Conservation (phyloP, 129 eudicot genomes). For the Sambucus nigra region DNA sequence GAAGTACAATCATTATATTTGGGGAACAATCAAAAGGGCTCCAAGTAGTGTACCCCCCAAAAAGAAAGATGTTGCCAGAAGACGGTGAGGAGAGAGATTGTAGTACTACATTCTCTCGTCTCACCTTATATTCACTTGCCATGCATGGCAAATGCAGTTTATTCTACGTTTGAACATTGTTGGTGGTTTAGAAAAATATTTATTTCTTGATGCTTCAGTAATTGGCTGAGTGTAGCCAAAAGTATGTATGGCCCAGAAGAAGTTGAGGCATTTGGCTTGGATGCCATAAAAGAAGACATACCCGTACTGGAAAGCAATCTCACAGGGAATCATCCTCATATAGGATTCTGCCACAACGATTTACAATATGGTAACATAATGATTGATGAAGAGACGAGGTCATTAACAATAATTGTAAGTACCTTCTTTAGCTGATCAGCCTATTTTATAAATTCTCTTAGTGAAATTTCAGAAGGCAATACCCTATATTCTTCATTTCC, state of each 20-base stretch:
- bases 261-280: constrained; percentile 35
- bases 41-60: too few species aligned
- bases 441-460: background rate
- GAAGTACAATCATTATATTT: too few species aligned
- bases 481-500: too few species aligned
- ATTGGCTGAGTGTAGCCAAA: constrained; percentile 63
- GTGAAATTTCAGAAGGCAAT: background rate
- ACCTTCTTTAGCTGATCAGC: constrained; percentile 11
- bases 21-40: too few species aligned
- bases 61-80: too few species aligned
- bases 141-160: background rate
- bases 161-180: background rate
- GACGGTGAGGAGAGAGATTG: too few species aligned
- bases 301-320: constrained; percentile 41
- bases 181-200: background rate
- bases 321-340: constrained; percentile 22
- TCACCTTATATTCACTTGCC: constrained; percentile 10
- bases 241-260: constrained; percentile 45
- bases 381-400: constrained; percentile 81
- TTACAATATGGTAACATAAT: constrained; percentile 97
- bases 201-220: constrained; percentile 29
- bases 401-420: constrained; percentile 82
- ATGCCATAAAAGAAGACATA: constrained; percentile 58
- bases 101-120: too few species aligned
- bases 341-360: constrained; percentile 94